Evolutionary conservation across 2,329 filamentous ascomycete genomes (phyloP), one percentile per base, ranked within the genome.

Genomic region (Xylariaceae sp.): DNA sequence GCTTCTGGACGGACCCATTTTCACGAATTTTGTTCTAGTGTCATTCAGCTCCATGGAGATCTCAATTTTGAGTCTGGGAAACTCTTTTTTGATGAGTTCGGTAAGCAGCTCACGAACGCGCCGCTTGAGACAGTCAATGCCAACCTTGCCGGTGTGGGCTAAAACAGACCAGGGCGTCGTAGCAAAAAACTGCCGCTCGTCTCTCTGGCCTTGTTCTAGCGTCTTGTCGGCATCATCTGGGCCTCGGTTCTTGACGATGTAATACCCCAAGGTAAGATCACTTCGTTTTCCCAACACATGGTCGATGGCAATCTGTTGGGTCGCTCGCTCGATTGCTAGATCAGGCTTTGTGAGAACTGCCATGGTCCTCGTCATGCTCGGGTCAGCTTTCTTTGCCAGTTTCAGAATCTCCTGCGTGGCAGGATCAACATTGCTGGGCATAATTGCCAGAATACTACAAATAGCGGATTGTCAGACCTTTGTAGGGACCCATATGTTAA

Each of bases 321-420:
- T 75, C 0, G 69, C 69, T 0, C 64, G 51, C 41, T 82, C 79
- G 0, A 64, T 65, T 0, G 79, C 76, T 0, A 86, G 69, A 51
- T 88, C 85, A 0, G 77, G 75, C 53, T 81, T 81, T 0, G 78
- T 81, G 2, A 81, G 67, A 15, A 70, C 65, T 3, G 62, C 67
- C 67, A 69, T 67, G 2, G 67, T 70, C 39, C 67, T 60, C 2
- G 45, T 60, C 64, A 67, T 67, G 1, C n/a, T 45, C 0, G 63
- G 62, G 30, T 71, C 69, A 2, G 64, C 69, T 9, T 67, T 52
- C 13, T 67, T 71, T 1, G 74, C 73, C 2, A 75, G 57, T 35
- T 69, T 68, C 4, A 77, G 53, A 10, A 77, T 70, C 21, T 71
- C 69, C 41, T 77, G 71, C 0, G 71, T 76, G 0, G 72, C 72